Evolutionary conservation across 345 rosid genomes (phyloP).

Genomic region (Crucihimalaya himalaica): DNA sequence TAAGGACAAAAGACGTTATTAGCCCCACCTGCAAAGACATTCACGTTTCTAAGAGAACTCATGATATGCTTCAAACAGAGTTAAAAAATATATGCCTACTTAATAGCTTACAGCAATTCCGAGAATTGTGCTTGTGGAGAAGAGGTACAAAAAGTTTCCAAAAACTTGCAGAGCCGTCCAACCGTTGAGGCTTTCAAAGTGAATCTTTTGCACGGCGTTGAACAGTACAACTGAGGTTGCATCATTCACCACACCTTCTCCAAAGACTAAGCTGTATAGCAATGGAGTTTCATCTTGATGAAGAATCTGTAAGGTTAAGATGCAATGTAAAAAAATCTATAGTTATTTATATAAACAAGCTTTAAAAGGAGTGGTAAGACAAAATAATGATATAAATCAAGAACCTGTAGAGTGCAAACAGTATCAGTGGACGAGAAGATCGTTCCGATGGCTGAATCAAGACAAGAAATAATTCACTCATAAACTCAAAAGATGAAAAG

Average conservation of each 20-base stretch:
- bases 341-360: background rate
- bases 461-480: slow-evolving; percentile 22
- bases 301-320: slow-evolving; percentile 55
- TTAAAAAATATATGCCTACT: background rate
- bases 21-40: slow-evolving; percentile 66
- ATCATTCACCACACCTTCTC: slow-evolving; percentile 96
- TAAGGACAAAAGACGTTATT: slow-evolving; percentile 64
- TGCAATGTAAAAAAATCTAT: background rate
- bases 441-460: slow-evolving; percentile 75
- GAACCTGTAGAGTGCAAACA: slow-evolving; percentile 93
- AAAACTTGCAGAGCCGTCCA: slow-evolving; percentile 46
- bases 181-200: slow-evolving; percentile 51
- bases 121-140: slow-evolving; percentile 74
- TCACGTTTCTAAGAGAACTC: background rate
- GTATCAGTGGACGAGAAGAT: slow-evolving; percentile 93
- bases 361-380: background rate
- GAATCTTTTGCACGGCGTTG: slow-evolving; percentile 80
- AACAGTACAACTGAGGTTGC: slow-evolving; percentile 87
- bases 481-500: slow-evolving; percentile 1
- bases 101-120: slow-evolving; percentile 62
- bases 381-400: background rate
- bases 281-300: slow-evolving; percentile 89
- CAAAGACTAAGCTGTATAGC: slow-evolving; percentile 85
- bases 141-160: slow-evolving; percentile 73
- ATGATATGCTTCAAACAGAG: slow-evolving; percentile 17